Evolutionary conservation across 2,329 filamentous ascomycete genomes (phyloP), one percentile per base, ranked within the genome.

Genomic region (Didymella arachidicola): DNA sequence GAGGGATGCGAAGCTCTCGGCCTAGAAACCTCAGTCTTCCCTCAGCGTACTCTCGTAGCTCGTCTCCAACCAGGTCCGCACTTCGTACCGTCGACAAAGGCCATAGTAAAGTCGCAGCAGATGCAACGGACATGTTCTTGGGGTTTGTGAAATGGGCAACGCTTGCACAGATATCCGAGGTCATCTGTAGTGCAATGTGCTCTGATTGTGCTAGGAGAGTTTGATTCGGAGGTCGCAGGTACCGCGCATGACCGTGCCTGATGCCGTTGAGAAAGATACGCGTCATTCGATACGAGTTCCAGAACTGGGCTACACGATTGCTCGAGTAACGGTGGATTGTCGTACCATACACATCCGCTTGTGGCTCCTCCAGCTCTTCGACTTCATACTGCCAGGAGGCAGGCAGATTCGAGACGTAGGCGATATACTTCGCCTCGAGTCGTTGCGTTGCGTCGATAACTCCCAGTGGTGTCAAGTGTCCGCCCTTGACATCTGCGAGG

Each of bases 261-360:
- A 62, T 55, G n/a, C 60, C 57, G 34, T 65, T 65, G 11, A 68
- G 52, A 7, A 68, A 51, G 16, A 68, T 57, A 27, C 65, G 61
- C 11, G 63, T 47, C 57, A 69, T 66, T 11, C 62, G 57, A 36
- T 55, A 61, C 6, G 66, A 63, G 41, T 66, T 69, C 65, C 63
- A 68, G 3, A 67, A 38, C 27, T 59, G 60, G 10, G 61, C 59
- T 3, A 47, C 52, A 26, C 53, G 56, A 12, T 60, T 64, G 27
- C 29, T 57, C 4, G 41, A 22, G 32, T 66, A 64, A n/a, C 42
- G 49, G 25, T 66, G 59, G 7, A 59, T 27, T 1, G 11, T 59
- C 3, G 19, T 32, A 1, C 51, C 43, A 34, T 54, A 58, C 8
- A 51, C 39, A 2, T 50, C 57, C 14, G 39, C 29, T 7, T 27